phyloP scores from a whole-genome alignment of 352 stramenopile species.

The Thraustochytrium sp. region DNA sequence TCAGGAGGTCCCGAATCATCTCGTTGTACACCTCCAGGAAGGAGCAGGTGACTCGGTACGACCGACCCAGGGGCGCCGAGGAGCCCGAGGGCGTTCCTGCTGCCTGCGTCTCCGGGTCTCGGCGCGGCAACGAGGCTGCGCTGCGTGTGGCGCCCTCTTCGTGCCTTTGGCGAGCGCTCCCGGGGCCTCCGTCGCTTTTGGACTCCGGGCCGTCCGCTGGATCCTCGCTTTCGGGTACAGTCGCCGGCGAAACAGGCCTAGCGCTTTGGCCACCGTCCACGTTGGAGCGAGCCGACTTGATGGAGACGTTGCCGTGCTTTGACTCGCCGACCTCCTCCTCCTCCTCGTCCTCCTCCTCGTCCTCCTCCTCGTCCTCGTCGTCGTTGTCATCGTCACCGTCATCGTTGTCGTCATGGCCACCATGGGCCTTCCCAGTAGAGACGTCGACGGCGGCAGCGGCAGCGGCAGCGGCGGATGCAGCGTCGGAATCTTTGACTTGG shows the following conservation, averaged over 20 bases:
- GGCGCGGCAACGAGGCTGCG: too few relatives aligned
- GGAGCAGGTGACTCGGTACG: slow-evolving; percentile 64
- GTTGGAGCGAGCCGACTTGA: neutral
- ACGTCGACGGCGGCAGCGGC: neutral
- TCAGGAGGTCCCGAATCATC: slow-evolving; percentile 84
- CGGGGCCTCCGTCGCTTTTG: too few relatives aligned
- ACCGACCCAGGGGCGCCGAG: neutral
- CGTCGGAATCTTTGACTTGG: too few relatives aligned
- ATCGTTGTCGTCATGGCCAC: neutral
- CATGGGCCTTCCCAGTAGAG: neutral
- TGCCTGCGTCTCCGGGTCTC: too few relatives aligned
- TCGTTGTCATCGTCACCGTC: neutral
- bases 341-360: neutral
- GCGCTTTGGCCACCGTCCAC: too few relatives aligned
- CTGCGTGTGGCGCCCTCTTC: too few relatives aligned
- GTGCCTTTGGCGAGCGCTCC: too few relatives aligned
- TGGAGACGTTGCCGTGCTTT: neutral
- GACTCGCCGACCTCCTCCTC: neutral
- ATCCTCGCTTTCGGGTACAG: neutral
- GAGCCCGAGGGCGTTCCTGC: too few relatives aligned
- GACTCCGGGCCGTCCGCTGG: neutral
- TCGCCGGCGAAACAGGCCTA: neutral
- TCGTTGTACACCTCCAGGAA: slow-evolving; percentile 94
- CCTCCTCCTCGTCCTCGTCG: neutral
- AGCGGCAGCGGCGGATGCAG: neutral